phyloP scores from a whole-genome alignment of 257 asterid genomes.

The Penstemon barbatus region DNA sequence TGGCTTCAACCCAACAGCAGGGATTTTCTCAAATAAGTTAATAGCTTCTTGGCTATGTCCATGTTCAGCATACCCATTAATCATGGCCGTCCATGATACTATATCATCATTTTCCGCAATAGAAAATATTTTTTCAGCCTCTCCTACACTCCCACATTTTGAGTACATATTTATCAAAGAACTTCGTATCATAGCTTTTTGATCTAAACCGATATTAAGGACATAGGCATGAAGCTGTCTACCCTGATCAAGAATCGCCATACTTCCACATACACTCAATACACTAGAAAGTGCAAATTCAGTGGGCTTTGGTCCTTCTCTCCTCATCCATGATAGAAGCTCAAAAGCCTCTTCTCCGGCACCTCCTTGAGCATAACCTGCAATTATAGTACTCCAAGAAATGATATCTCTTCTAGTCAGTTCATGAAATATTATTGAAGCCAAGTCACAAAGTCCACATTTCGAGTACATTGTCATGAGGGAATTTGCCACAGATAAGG shows the following conservation, averaged over 20 bases:
- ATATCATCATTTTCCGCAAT: constrained; percentile 54
- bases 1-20: constrained; percentile 56
- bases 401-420: constrained; percentile 64
- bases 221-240: constrained; percentile 82
- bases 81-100: constrained; percentile 91
- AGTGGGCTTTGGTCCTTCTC: constrained; percentile 78
- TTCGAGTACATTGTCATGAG: constrained; percentile 76
- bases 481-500: constrained; percentile 74
- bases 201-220: constrained; percentile 61
- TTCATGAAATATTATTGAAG: constrained; percentile 51
- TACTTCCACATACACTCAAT: constrained; percentile 69
- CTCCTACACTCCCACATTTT: constrained; percentile 76
- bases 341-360: constrained; percentile 66
- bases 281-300: constrained; percentile 81
- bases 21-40: constrained; percentile 59
- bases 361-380: constrained; percentile 86
- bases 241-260: constrained; percentile 80
- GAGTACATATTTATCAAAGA: constrained; percentile 76
- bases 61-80: constrained; percentile 88
- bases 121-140: constrained; percentile 51
- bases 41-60: constrained; percentile 79
- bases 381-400: constrained; percentile 85
- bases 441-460: constrained; percentile 51
- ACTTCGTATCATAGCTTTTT: constrained; percentile 52
- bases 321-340: constrained; percentile 72